phyloP scores from a whole-genome alignment of 129 eudicot species.

The Chrysanthemum makinoi region DNA sequence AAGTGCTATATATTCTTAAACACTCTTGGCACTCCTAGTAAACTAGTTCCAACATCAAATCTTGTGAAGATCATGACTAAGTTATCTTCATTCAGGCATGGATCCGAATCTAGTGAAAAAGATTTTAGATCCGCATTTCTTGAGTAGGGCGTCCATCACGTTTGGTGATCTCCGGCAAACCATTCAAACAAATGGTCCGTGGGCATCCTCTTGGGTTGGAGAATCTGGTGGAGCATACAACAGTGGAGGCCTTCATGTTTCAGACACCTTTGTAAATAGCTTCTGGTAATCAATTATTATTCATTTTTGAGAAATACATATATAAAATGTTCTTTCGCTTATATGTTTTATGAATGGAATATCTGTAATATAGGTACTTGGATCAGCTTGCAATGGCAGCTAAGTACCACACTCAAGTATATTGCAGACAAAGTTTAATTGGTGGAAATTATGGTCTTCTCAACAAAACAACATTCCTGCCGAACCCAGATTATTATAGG shows the following conservation, averaged over 20 bases:
- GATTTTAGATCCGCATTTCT: slow-evolving; percentile 67
- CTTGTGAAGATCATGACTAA: neutral
- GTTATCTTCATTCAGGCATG: slow-evolving; percentile 49
- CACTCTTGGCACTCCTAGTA: neutral
- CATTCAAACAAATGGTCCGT: slow-evolving; percentile 62
- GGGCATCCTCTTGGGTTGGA: slow-evolving; percentile 97
- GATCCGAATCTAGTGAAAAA: slow-evolving; percentile 65
- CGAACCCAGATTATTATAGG: slow-evolving; percentile 97
- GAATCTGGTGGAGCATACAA: slow-evolving; percentile 95
- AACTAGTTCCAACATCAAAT: neutral
- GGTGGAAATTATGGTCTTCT: slow-evolving; percentile 97
- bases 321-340: neutral
- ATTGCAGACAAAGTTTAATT: slow-evolving; percentile 84
- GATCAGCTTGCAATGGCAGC: slow-evolving; percentile 97
- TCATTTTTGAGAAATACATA: neutral
- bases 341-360: slow-evolving; percentile 16
- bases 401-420: slow-evolving; percentile 67
- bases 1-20: neutral
- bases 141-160: slow-evolving; percentile 54
- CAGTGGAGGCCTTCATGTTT: slow-evolving; percentile 76
- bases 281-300: slow-evolving; percentile 62
- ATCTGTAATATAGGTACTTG: slow-evolving; percentile 62
- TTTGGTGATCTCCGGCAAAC: slow-evolving; percentile 48
- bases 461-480: slow-evolving; percentile 58
- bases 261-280: slow-evolving; percentile 77